Conservation (phyloP, 1,139 yeast genomes). For the Yamadazyma epiphylla region DNA sequence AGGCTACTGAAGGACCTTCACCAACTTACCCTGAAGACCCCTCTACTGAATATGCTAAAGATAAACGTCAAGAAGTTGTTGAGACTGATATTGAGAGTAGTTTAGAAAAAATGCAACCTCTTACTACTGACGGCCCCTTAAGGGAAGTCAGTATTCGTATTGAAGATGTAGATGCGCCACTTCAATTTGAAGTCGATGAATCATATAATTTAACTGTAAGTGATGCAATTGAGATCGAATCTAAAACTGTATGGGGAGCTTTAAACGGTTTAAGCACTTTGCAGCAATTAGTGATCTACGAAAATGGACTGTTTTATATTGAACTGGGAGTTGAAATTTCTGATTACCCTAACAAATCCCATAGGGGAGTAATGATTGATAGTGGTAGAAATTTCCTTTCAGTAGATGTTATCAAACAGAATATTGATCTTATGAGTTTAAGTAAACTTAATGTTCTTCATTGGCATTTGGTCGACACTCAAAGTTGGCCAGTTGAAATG, state of each 20-base stretch:
- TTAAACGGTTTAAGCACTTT: constrained; percentile 42
- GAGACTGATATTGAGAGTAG: no score
- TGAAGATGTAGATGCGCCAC: constrained; percentile 21
- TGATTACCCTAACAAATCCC: constrained; percentile 40
- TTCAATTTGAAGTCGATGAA: constrained; percentile 42
- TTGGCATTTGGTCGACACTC: constrained; percentile 45
- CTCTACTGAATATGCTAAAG: not conserved
- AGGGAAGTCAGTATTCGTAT: not conserved
- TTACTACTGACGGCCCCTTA: no score
- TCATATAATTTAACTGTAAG: constrained; percentile 25
- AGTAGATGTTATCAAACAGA: constrained; percentile 26
- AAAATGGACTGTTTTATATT: constrained; percentile 17
- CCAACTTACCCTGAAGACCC: no score
- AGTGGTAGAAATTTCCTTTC: constrained; percentile 39
- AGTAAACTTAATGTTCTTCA: constrained; percentile 42
- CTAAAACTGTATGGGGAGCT: constrained; percentile 44
- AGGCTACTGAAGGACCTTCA: constrained; percentile 17
- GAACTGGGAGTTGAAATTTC: constrained; percentile 32
- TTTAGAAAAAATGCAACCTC: no score
- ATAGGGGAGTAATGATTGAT: constrained; percentile 45
- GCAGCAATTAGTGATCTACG: constrained; percentile 38
- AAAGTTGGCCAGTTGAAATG: constrained; percentile 44
- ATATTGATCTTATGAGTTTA: constrained; percentile 41
- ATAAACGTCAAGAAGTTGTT: no score
- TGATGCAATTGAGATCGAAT: constrained; percentile 19